These are phyloP conservation scores for Collybia sordida DNA, from an alignment of 768 basidiomycete species.

Conservation along the genomic window DNA sequence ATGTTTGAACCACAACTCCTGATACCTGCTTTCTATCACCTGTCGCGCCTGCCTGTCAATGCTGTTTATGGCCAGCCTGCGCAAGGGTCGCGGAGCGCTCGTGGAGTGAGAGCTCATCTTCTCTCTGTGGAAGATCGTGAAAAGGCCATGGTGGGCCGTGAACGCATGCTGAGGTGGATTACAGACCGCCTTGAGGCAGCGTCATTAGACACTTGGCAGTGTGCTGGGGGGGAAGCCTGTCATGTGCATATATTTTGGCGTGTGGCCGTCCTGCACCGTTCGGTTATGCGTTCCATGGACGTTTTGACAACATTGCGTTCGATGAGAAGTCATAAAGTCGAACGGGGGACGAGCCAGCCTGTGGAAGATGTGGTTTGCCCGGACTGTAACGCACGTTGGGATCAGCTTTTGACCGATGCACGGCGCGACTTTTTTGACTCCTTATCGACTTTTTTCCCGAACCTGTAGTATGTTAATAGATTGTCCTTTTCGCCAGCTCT, in stretches of 20 bases:
- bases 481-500: too few species aligned
- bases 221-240: slow-evolving; percentile 15
- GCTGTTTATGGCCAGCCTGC: slow-evolving; percentile 19
- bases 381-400: slow-evolving; percentile 23
- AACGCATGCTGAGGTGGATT: slow-evolving; percentile 22
- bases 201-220: slow-evolving; percentile 20
- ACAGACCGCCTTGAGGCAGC: slow-evolving; percentile 18
- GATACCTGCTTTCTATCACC: slow-evolving; percentile 19
- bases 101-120: slow-evolving; percentile 17
- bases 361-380: slow-evolving; percentile 22
- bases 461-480: slow-evolving; percentile 10
- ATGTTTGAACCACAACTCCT: slow-evolving; percentile 19
- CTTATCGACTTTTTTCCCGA: slow-evolving; percentile 20
- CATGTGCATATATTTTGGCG: slow-evolving; percentile 21
- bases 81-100: slow-evolving; percentile 15
- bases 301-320: slow-evolving; percentile 18
- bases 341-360: slow-evolving; percentile 18
- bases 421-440: slow-evolving; percentile 22
- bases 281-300: slow-evolving; percentile 19
- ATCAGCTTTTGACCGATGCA: slow-evolving; percentile 18
- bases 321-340: slow-evolving; percentile 21
- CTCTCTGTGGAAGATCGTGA: slow-evolving; percentile 18
- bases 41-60: slow-evolving; percentile 19
- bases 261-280: slow-evolving; percentile 19
- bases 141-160: slow-evolving; percentile 19